A percentile compares a stretch with the other conserved stretches of the same genome.
Conservation (phyloP, 164 flowering plant genomes). For the Annona cherimola region DNA sequence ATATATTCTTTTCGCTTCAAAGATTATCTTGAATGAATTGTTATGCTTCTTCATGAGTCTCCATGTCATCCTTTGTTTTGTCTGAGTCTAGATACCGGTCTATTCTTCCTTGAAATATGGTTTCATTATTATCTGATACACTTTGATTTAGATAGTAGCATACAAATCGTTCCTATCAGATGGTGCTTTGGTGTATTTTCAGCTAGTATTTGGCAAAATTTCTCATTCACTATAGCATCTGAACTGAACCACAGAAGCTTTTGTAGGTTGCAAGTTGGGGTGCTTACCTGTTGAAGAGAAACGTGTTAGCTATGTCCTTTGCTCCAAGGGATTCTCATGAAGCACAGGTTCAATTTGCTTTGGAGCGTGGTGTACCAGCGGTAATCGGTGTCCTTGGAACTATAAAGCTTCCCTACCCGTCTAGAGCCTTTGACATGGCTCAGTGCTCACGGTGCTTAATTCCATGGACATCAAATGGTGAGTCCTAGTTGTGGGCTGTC, state of each 20-base stretch:
- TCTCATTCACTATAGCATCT: slow-evolving; percentile 5
- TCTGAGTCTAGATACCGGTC: background rate
- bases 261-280: slow-evolving; percentile 95
- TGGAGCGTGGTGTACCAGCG: slow-evolving; percentile 96
- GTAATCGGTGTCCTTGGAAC: slow-evolving; percentile 86
- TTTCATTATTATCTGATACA: background rate
- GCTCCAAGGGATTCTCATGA: slow-evolving; percentile 93
- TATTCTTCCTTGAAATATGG: background rate
- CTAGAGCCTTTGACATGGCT: slow-evolving; percentile 96
- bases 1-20: background rate
- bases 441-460: slow-evolving; percentile 92
- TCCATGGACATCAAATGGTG: slow-evolving; percentile 83
- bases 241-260: slow-evolving; percentile 13
- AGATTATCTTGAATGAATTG: background rate
- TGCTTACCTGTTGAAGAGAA: slow-evolving; percentile 80
- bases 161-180: background rate
- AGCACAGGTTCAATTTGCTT: slow-evolving; percentile 92
- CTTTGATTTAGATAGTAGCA: background rate
- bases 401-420: slow-evolving; percentile 75
- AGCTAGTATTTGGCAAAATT: background rate
- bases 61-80: background rate
- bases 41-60: background rate
- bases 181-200: background rate
- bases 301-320: slow-evolving; percentile 88
- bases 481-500: slow-evolving; percentile 10